phyloP scores from a whole-genome alignment of 1,139 yeast genomes.

The Zygotorulaspora mrakii region DNA sequence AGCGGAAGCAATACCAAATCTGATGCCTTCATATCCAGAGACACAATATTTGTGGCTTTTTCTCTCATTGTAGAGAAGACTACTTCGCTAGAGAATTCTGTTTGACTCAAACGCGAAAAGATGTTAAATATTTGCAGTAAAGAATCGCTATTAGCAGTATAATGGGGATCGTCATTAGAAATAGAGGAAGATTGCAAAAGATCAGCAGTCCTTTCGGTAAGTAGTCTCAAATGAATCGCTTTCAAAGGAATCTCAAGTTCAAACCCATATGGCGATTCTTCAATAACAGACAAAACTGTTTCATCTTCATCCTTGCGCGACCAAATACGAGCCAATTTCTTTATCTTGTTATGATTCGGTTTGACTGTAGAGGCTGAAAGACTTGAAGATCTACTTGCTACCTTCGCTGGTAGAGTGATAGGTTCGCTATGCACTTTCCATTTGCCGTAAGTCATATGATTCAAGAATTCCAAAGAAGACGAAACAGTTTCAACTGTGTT shows the following conservation, averaged over 20 bases:
- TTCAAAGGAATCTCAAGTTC: slow-evolving; percentile 41
- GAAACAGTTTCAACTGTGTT: slow-evolving; percentile 32
- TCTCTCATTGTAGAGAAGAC: slow-evolving; percentile 47
- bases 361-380: slow-evolving; percentile 20
- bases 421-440: slow-evolving; percentile 10
- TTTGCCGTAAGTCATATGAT: slow-evolving; percentile 26
- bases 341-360: slow-evolving; percentile 19
- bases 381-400: slow-evolving; percentile 20
- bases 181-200: slow-evolving; percentile 58
- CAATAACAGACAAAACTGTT: slow-evolving; percentile 19
- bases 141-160: slow-evolving; percentile 43
- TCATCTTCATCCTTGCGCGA: slow-evolving; percentile 22
- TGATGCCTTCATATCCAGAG: slow-evolving; percentile 17
- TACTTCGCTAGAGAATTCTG: slow-evolving; percentile 51
- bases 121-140: slow-evolving; percentile 52
- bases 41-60: slow-evolving; percentile 32
- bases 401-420: slow-evolving; percentile 9
- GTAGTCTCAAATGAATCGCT: slow-evolving; percentile 55
- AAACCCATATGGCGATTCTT: slow-evolving; percentile 23
- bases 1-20: slow-evolving; percentile 28
- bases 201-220: slow-evolving; percentile 66
- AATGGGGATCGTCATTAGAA: slow-evolving; percentile 35
- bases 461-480: slow-evolving; percentile 28
- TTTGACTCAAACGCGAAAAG: slow-evolving; percentile 49
- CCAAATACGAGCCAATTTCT: slow-evolving; percentile 20